A percentile compares a stretch with the other conserved stretches of the same genome.
Conservation (phyloP, 257 asterid genomes). For the Capsicum pubescens region DNA sequence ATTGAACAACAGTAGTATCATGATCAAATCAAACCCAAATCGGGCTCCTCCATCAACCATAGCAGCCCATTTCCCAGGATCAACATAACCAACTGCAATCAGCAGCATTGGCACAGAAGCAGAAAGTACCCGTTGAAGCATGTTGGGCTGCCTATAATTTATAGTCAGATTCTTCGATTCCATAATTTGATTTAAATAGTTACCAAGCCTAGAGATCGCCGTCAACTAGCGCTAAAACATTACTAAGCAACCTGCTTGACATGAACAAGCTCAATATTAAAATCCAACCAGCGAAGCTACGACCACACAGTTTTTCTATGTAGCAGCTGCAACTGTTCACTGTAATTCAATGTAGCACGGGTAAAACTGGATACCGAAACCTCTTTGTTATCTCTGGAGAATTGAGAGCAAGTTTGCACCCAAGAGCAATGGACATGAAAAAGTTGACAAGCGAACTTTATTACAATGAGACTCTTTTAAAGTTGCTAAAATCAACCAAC, state of each 20-base stretch:
- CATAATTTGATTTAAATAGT: conserved; percentile 47
- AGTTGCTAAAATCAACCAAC: conserved; percentile 13
- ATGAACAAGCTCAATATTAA: conserved; percentile 37
- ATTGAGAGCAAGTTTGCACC: conserved; percentile 1
- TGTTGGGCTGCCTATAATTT: conserved; percentile 45
- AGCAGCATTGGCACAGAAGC: conserved; percentile 82
- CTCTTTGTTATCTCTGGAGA: conserved; percentile 23
- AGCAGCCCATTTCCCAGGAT: conserved; percentile 98
- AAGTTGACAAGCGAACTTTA: conserved; percentile 17
- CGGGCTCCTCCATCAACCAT: conserved; percentile 92
- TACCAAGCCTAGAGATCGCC: conserved; percentile 35
- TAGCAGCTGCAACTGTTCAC: conserved; percentile 20
- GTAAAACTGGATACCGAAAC: conserved; percentile 11
- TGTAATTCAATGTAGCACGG: not conserved
- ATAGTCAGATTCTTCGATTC: conserved; percentile 52
- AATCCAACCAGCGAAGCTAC: conserved; percentile 34
- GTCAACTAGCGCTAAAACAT: conserved; percentile 37
- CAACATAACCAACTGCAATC: conserved; percentile 83
- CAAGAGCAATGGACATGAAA: conserved; percentile 10
- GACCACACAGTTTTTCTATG: conserved; percentile 24
- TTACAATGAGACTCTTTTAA: not conserved
- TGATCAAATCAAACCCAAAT: conserved; percentile 72
- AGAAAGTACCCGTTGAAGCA: conserved; percentile 62
- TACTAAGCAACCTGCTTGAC: conserved; percentile 34
- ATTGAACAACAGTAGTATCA: conserved; percentile 62